Conservation (phyloP, 1,139 yeast species). For the Candida buenavistaensis region DNA sequence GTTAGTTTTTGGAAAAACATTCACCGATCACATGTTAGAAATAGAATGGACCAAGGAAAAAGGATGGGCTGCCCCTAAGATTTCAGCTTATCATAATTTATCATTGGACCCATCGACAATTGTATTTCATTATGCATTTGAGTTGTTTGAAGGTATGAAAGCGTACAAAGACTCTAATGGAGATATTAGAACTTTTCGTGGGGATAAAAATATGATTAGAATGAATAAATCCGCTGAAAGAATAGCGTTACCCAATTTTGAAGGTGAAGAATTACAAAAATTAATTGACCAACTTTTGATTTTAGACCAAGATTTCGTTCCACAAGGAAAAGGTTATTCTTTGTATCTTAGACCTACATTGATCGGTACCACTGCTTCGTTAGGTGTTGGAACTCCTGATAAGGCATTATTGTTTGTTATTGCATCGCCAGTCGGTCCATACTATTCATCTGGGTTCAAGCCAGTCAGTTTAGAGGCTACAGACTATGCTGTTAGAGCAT, state of each 20-base stretch:
- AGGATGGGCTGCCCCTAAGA: conserved; percentile 89
- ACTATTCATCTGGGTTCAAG: conserved; percentile 86
- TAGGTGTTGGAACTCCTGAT: conserved; percentile 82
- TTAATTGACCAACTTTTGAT: conserved; percentile 73
- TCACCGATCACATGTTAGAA: conserved; percentile 89
- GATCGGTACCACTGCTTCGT: conserved; percentile 85
- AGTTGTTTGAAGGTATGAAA: conserved; percentile 94
- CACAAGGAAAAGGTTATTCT: conserved; percentile 83
- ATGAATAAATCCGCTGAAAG: conserved; percentile 86
- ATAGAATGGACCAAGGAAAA: conserved; percentile 73
- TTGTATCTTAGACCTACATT: conserved; percentile 90
- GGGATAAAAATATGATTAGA: conserved; percentile 87
- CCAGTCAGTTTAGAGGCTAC: conserved; percentile 94
- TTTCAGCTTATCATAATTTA: conserved; percentile 79
- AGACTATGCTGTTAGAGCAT: conserved; percentile 94
- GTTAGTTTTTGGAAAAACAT: conserved; percentile 81
- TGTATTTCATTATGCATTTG: conserved; percentile 94
- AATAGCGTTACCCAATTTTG: conserved; percentile 85
- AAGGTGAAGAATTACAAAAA: conserved; percentile 71
- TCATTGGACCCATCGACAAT: conserved; percentile 81
- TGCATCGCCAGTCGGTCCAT: conserved; percentile 95
- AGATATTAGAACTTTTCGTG: conserved; percentile 79
- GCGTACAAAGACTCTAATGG: conserved; percentile 77
- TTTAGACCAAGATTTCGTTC: conserved; percentile 75
- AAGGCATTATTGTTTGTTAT: conserved; percentile 81